Percentiles rank a stretch among this genome's conserved stretches.
phyloP scores from a whole-genome alignment of 2,329 filamentous ascomycete species.

The Hymenoscyphus albidus region DNA sequence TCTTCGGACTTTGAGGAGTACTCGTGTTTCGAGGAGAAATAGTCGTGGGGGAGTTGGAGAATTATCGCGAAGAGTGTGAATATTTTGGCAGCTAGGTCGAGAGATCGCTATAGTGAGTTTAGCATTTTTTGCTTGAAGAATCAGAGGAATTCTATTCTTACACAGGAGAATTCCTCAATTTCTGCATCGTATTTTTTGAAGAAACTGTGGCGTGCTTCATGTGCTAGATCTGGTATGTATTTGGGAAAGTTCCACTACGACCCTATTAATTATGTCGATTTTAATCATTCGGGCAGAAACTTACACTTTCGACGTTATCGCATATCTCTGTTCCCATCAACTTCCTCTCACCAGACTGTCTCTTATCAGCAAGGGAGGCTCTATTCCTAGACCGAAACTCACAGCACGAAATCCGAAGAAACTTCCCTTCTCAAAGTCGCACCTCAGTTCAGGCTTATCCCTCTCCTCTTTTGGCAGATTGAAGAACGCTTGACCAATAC shows the following conservation, averaged over 20 bases:
- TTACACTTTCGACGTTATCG: constrained; percentile 50
- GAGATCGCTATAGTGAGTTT: constrained; percentile 11
- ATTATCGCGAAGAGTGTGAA: constrained; percentile 54
- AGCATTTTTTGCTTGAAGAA: background rate
- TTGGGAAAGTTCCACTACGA: constrained; percentile 47
- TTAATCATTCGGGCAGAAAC: background rate
- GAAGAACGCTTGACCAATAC: constrained; percentile 55
- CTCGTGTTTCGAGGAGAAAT: constrained; percentile 49
- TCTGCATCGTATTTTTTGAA: constrained; percentile 6
- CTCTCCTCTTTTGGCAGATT: constrained; percentile 52
- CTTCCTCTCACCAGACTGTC: constrained; percentile 13
- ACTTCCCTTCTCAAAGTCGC: constrained; percentile 46
- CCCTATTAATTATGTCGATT: background rate
- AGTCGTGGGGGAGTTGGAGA: constrained; percentile 54
- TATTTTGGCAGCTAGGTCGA: constrained; percentile 50
- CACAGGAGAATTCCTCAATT: constrained; percentile 11
- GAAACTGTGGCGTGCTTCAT: constrained; percentile 40
- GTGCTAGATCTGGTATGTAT: constrained; percentile 42
- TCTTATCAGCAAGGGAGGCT: background rate
- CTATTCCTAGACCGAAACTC: background rate
- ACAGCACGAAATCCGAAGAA: constrained; percentile 51
- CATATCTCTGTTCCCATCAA: constrained; percentile 39
- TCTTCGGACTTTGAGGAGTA: constrained; percentile 53
- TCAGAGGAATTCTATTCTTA: background rate
- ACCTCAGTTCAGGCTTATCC: constrained; percentile 49